Base-by-base conservation (phyloP, 495 filamentous ascomycete genomes). In the Trichocladium antarcticum region DNA sequence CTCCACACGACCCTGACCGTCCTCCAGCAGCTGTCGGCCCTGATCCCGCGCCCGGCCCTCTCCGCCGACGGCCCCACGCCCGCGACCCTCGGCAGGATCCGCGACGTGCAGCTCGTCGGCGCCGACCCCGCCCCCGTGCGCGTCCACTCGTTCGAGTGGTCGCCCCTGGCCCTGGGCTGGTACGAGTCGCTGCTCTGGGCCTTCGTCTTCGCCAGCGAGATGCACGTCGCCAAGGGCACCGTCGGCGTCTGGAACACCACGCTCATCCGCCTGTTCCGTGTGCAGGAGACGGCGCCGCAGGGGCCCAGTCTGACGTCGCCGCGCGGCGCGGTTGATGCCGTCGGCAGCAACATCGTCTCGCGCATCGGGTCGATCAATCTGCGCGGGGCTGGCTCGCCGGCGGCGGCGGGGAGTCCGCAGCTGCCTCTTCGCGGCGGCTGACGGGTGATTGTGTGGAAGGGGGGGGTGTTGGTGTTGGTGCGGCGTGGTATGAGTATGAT, bases 231-330 rank as follows among this genome's bases (percentile, higher is more conserved):
- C 1, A 86, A 81, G 64, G 92, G 92, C 27, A 89, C 85, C 1
- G 83, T 88, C n/a, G 90, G 92, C 14, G 81, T 97, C 2, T 98
- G 92, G 92, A 96, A 94, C 55, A 83, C 86, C 15, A 97, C 93
- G 5, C 67, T 67, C 1, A 87, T 98, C 59, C 83, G 83, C 58
- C 71, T 98, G 15, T 97, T 98, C 69, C 81, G 76, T 45, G 89
- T 98, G 11, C 87, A 95, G 62, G 84, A 94, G 58, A 82, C 81
- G 21, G 84, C 80, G 2, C 75, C 82, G 6, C 77, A 85, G 54
- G 87, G 87, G 0, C 89, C 90, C 6, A 85, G 82, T 8, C 64
- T 98, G 36, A 78, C 86, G 32, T 83, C 80, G 16, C 92, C 92
- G 0, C 78, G 87, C 53, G 92, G 92, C 3, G 92, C 89, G 0